Conservation (phyloP, 441 rosid species). For the Brassica balearica region DNA sequence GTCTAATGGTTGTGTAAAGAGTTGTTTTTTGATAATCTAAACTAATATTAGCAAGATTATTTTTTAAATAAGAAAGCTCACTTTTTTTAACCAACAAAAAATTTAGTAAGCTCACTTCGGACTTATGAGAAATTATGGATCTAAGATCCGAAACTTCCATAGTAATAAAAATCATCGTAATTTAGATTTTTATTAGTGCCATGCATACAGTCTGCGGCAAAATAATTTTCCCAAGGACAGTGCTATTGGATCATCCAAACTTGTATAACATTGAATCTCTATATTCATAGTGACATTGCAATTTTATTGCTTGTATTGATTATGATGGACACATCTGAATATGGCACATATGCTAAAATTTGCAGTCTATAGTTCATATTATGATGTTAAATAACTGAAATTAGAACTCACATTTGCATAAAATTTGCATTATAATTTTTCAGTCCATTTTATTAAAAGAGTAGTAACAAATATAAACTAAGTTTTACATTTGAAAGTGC, state of each 20-base stretch:
- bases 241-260: background rate
- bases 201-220: background rate
- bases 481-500: background rate
- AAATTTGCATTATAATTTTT: background rate
- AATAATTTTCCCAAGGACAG: background rate
- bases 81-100: too few species aligned
- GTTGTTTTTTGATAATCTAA: too few species aligned
- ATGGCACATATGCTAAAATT: background rate
- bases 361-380: conserved; percentile 2
- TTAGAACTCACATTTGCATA: background rate
- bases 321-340: background rate
- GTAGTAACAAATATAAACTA: background rate
- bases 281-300: background rate
- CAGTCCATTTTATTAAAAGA: background rate
- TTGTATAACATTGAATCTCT: background rate
- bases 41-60: too few species aligned
- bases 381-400: background rate
- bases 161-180: too few species aligned
- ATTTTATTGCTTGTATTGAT: background rate
- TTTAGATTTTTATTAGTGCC: background rate
- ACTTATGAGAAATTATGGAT: too few species aligned
- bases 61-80: too few species aligned
- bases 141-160: too few species aligned
- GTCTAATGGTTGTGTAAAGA: too few species aligned
- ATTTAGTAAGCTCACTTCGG: too few species aligned